A percentile compares a stretch with the other conserved stretches of the same genome.
Evolutionary conservation across 192 early-diverging fungal species (phyloP).

Genomic region (Bifiguratus adelaidae): DNA sequence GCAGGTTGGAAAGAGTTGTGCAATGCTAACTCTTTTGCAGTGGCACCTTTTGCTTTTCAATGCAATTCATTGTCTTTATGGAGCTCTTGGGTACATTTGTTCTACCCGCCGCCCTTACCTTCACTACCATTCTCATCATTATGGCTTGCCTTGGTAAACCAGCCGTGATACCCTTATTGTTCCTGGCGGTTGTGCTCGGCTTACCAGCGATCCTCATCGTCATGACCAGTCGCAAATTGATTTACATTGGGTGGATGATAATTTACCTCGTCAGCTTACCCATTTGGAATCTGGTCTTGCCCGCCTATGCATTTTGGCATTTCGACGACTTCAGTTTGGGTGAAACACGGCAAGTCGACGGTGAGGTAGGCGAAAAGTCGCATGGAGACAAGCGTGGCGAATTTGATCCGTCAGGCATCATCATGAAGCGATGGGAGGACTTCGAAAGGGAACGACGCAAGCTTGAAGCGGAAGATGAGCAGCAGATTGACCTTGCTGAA

Average conservation of each 20-base stretch:
- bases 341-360: slow-evolving; percentile 53
- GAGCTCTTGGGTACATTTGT: slow-evolving; percentile 83
- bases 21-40: too few species aligned
- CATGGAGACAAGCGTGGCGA: slow-evolving; percentile 56
- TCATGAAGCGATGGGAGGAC: slow-evolving; percentile 66
- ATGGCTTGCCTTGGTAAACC: slow-evolving; percentile 7
- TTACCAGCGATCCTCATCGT: slow-evolving; percentile 64
- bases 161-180: slow-evolving; percentile 51
- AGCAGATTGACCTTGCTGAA: too few species aligned
- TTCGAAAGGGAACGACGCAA: slow-evolving; percentile 28
- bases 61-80: slow-evolving; percentile 93
- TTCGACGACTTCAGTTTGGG: slow-evolving; percentile 82
- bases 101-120: slow-evolving; percentile 76
- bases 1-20: too few species aligned
- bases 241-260: slow-evolving; percentile 72
- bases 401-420: slow-evolving; percentile 59
- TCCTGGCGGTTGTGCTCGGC: slow-evolving; percentile 49
- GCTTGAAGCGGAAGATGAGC: too few species aligned
- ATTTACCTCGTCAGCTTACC: slow-evolving; percentile 56
- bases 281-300: slow-evolving; percentile 68
- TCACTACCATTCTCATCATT: slow-evolving; percentile 68
- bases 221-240: slow-evolving; percentile 55
- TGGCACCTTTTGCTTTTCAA: slow-evolving; percentile 87
- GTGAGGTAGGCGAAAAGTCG: slow-evolving; percentile 38
- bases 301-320: slow-evolving; percentile 70